phyloP scores from a whole-genome alignment of 2,329 filamentous ascomycete species.

The Aureobasidium leucospermi region DNA sequence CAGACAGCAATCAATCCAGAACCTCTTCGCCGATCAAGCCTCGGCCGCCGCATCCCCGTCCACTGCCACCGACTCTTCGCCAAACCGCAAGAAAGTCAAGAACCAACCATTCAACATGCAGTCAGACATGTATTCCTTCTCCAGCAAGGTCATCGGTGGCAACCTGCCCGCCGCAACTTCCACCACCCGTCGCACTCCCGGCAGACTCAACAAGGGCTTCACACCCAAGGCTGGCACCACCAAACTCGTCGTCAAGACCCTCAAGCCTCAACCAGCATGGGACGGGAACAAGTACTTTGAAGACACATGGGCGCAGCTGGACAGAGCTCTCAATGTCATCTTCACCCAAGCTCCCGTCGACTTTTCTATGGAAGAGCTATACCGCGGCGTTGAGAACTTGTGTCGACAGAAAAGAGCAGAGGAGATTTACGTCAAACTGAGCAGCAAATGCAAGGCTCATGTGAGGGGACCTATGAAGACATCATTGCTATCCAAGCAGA shows the following conservation, averaged over 20 bases:
- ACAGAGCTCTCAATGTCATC: conserved; percentile 63
- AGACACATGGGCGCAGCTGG: conserved; percentile 66
- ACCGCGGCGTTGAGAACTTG: conserved; percentile 83
- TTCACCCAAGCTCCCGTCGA: conserved; percentile 58
- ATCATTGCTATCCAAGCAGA: conserved; percentile 49
- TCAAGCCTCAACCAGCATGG: conserved; percentile 57
- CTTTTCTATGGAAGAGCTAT: conserved; percentile 77
- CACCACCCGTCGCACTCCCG: neutral
- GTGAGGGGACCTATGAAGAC: conserved; percentile 49
- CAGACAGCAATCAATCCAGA: conserved; percentile 7
- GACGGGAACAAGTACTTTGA: conserved; percentile 72
- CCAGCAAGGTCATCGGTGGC: conserved; percentile 1
- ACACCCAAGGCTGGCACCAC: conserved; percentile 70
- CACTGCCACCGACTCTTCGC: neutral
- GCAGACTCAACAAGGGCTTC: conserved; percentile 36
- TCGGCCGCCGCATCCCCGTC: neutral
- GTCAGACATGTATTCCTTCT: conserved; percentile 10
- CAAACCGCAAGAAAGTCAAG: conserved; percentile 1
- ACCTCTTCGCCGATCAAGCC: neutral
- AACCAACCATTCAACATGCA: neutral
- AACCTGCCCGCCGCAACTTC: neutral
- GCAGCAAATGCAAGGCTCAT: conserved; percentile 59
- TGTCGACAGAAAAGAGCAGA: conserved; percentile 71
- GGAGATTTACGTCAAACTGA: conserved; percentile 59
- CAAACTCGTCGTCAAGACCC: conserved; percentile 90